Evolutionary conservation across 2,329 filamentous ascomycete genomes (phyloP).

Genomic region (Diaporthe citrichinensis): DNA sequence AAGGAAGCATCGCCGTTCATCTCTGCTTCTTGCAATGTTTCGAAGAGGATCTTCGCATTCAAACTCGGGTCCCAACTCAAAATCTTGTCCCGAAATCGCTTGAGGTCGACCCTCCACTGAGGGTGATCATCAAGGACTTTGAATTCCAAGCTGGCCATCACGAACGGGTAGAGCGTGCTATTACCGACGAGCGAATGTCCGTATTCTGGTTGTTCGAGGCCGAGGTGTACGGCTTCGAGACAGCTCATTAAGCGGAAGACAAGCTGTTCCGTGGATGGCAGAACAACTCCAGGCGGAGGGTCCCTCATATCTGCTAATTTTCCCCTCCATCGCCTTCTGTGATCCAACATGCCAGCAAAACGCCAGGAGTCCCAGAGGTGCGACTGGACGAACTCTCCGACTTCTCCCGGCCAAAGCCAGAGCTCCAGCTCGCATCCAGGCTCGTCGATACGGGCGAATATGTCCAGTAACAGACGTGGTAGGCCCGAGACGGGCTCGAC

Average conservation of each 20-base stretch:
- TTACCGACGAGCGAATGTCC: conserved; percentile 45
- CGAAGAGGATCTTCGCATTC: conserved; percentile 19
- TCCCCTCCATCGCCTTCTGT: not conserved
- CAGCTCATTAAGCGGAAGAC: conserved; percentile 46
- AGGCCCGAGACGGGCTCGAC: conserved; percentile 50
- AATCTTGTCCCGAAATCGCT: not conserved
- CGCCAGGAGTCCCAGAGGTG: conserved; percentile 50
- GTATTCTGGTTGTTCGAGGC: conserved; percentile 41
- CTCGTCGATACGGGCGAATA: conserved; percentile 44
- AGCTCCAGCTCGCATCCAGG: conserved; percentile 43
- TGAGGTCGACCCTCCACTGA: not conserved
- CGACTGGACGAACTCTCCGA: conserved; percentile 47
- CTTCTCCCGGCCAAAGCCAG: conserved; percentile 46
- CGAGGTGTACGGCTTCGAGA: conserved; percentile 45
- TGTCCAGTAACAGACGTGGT: conserved; percentile 47
- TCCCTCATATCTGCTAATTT: not conserved
- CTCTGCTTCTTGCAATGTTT: conserved; percentile 11
- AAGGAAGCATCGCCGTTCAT: not conserved
- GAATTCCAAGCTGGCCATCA: conserved; percentile 47
- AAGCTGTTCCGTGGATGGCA: conserved; percentile 36
- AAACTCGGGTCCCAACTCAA: conserved; percentile 6
- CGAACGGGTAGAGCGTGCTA: conserved; percentile 47
- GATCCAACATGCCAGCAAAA: conserved; percentile 45
- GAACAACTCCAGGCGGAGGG: conserved; percentile 43
- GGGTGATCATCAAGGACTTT: conserved; percentile 38